Evolutionary conservation across 495 filamentous ascomycete species (phyloP), one percentile per base, ranked within the genome.

Genomic region (Neurospora sp.): DNA sequence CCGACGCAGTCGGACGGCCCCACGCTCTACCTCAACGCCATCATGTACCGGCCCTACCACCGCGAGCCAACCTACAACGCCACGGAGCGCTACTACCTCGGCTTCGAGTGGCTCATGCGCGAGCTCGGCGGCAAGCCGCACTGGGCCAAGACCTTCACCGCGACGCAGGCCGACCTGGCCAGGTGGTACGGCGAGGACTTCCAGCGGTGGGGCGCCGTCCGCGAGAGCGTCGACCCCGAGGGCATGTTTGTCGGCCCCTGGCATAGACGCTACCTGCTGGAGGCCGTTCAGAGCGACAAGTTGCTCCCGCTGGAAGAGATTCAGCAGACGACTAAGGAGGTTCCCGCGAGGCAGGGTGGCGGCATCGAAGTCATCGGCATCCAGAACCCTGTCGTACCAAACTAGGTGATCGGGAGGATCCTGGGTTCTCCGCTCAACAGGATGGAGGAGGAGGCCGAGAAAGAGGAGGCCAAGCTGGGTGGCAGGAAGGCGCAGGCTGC

Each of bases 31-130:
- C 88, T 99, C 71, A 99, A 99, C 76, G 95, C 96, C 18, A 97
- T 95, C 14, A 91, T 99, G 73, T 99, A 98, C 83, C 87, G 96
- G 7, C 93, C 96, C 1, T 98, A 97, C 79, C 83, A 88, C 76
- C 86, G 84, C 40, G 92, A 98, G 79, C 94, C 95, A 22, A 91
- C 93, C 2, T 91, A 91, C 79, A 85, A 82, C 70, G 84, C 78
- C 27, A 79, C 77, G 18, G 74, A 87, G 72, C 87, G 94, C 39
- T 99, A 97, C 82, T 98, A 98, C 79, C 85, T 93, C 79, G 96
- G 93, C 1, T 98, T 99, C 74, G 96, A 99, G 84, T 96, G 90
- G 85, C 89, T 99, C 68, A 98, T 98, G 96, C 90, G 89, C 41
- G 92, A 97, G 70, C 82, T 97, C 72, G 93, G 92, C 71, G 96